Conservation (phyloP, 192 early-diverging fungal species). For the Coemansia sp. region DNA sequence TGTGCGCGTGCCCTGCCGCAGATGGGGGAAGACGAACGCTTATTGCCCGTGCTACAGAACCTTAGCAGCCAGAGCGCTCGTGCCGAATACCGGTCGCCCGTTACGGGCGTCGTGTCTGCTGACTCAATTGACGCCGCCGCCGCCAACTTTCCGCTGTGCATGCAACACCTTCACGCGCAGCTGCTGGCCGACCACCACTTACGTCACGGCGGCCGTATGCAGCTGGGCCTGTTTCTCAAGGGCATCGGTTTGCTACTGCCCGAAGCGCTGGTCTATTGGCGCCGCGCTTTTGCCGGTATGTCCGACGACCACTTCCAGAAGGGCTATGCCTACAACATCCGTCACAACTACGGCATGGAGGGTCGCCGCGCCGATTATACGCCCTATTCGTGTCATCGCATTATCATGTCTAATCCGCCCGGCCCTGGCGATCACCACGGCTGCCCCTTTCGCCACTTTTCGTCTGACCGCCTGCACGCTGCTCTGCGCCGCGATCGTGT, state of each 20-base stretch:
- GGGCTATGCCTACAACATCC: conserved; percentile 90
- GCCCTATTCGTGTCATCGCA: conserved; percentile 80
- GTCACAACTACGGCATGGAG: conserved; percentile 95
- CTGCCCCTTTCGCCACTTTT: conserved; percentile 90
- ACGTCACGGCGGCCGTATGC: conserved; percentile 84
- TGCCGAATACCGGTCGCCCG: conserved; percentile 61
- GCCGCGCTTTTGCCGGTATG: conserved; percentile 71
- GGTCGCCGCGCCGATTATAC: conserved; percentile 80
- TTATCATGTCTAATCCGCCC: conserved; percentile 80
- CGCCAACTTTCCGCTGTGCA: conserved; percentile 86
- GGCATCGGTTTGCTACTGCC: conserved; percentile 85
- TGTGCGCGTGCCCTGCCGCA: conserved; percentile 78
- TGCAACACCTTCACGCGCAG: conserved; percentile 75
- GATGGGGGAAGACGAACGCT: conserved; percentile 89
- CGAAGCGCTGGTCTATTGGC: conserved; percentile 92
- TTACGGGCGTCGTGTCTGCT: conserved; percentile 62
- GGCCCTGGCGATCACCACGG: conserved; percentile 87
- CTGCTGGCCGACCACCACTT: conserved; percentile 77
- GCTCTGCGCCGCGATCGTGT: conserved; percentile 63
- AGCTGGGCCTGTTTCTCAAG: conserved; percentile 93
- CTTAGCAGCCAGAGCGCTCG: conserved; percentile 79
- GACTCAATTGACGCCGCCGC: conserved; percentile 67
- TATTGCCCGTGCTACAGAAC: conserved; percentile 83
- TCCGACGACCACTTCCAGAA: conserved; percentile 92
- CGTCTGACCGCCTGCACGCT: conserved; percentile 60